Base-by-base conservation (phyloP, 495 filamentous ascomycete species). In the Aspergillus diversus region DNA sequence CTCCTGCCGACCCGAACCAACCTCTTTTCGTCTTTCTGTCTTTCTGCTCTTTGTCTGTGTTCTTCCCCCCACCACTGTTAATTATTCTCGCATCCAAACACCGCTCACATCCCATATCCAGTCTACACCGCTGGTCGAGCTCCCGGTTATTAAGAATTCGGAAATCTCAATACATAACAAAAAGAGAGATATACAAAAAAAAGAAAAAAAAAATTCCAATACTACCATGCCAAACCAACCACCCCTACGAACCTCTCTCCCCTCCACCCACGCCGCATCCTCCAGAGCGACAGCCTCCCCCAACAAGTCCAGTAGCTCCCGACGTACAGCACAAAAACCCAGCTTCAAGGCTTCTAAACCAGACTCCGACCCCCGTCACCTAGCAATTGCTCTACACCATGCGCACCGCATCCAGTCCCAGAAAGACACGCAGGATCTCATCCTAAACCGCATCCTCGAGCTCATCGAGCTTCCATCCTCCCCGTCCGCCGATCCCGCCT, bases 381-480 rank as follows among this genome's bases (percentile, higher is more conserved):
- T 83, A 17, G 80, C 84, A 33, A 83, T 87, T 47, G 93, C 92
- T 13, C 75, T 97, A 50, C 84, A 90, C 63, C 92, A 96, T 77
- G 92, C 94, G 12, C 83, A 86, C 61, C 80, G 88, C 33, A 88
- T 97, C 59, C 89, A 96, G 67, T 77, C 87, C 55, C 89, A 87
- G 54, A 93, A 92, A 67, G 84, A 88, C 27, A 78, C 90, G 62
- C 90, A 96, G 70, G 73, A 82, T 16, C 76, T 83, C 54, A 92
- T 96, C 58, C 80, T 97, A 57, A 79, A 83, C 57, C 81, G 88
- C 53, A 89, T 87, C 34, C 83, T 90, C 46, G 82, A 84, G 12
- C 90, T 96, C 7, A 71, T 88, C 43, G 84, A 88, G 49, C 81
- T 87, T 50, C 85, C 87, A 9, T 77, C 82, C 3, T 68, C 71